A percentile compares a stretch with the other conserved stretches of the same genome.
Conservation (phyloP, 2,329 filamentous ascomycete species). For the Arthrobotrys conoides region DNA sequence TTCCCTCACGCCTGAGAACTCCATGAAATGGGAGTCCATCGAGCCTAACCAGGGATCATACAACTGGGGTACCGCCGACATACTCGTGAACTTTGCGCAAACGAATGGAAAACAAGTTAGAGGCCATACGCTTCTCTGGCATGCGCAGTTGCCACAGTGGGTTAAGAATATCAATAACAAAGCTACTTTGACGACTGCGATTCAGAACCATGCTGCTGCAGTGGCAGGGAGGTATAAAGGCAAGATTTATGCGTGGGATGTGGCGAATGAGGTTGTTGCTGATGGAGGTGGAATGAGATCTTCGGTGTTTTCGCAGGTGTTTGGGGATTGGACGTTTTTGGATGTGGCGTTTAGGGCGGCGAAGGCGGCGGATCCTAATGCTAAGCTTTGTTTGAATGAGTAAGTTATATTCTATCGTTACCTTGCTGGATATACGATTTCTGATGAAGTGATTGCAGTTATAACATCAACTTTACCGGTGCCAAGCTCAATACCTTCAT, state of each 20-base stretch:
- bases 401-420: neutral
- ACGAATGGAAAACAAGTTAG: constrained; percentile 74
- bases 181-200: constrained; percentile 71
- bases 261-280: constrained; percentile 52
- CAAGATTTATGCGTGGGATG: constrained; percentile 73
- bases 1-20: constrained; percentile 78
- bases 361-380: constrained; percentile 44
- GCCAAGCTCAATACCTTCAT: constrained; percentile 50
- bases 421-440: no score
- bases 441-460: constrained; percentile 25
- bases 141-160: constrained; percentile 74
- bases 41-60: constrained; percentile 70
- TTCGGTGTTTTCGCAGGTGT: constrained; percentile 44
- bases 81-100: constrained; percentile 73
- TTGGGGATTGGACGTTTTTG: constrained; percentile 55
- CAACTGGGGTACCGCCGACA: constrained; percentile 73
- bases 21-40: constrained; percentile 77
- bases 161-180: constrained; percentile 71
- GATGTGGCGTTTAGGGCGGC: constrained; percentile 49
- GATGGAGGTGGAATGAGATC: constrained; percentile 43
- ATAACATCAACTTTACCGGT: constrained; percentile 50
- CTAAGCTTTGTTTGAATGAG: constrained; percentile 54
- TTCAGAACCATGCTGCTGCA: constrained; percentile 74
- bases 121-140: constrained; percentile 77
- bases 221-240: constrained; percentile 75